phyloP scores from a whole-genome alignment of 805 yeast genomes.

The Wickerhamiella occidentalis region DNA sequence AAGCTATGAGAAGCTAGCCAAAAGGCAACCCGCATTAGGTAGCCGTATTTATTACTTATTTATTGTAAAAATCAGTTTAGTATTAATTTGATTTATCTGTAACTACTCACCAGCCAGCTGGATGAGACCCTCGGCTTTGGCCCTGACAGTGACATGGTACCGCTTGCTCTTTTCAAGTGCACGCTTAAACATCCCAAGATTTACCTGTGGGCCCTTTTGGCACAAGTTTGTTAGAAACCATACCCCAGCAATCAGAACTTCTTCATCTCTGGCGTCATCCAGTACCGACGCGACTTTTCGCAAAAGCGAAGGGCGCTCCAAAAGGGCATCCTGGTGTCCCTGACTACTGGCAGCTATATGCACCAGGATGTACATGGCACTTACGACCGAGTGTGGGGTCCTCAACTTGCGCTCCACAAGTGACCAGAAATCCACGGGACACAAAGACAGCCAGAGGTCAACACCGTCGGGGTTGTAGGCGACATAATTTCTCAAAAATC shows the following conservation, averaged over 20 bases:
- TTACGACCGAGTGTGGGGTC: neutral
- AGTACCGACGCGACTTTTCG: neutral
- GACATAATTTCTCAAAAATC: slow-evolving; percentile 6
- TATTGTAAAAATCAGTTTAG: too few species aligned
- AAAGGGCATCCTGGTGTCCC: slow-evolving; percentile 1
- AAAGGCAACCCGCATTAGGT: too few species aligned
- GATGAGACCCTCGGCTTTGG: neutral
- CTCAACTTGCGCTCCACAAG: neutral
- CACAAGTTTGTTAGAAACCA: slow-evolving; percentile 7
- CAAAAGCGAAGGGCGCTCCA: slow-evolving; percentile 2
- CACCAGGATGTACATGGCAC: slow-evolving; percentile 6
- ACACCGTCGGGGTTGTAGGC: neutral
- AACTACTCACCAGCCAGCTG: neutral
- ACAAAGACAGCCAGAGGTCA: slow-evolving; percentile 7
- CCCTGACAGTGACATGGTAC: neutral
- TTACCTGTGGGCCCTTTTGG: neutral
- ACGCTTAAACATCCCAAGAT: neutral
- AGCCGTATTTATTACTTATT: neutral
- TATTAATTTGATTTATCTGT: too few species aligned
- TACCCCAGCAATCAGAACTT: neutral
- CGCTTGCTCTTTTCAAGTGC: neutral
- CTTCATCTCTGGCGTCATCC: neutral
- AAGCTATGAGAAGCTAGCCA: neutral
- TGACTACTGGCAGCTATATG: slow-evolving; percentile 5
- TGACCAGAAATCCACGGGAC: slow-evolving; percentile 5